phyloP scores from a whole-genome alignment of 2,329 filamentous ascomycete genomes.

The Fusarium goolgardi region DNA sequence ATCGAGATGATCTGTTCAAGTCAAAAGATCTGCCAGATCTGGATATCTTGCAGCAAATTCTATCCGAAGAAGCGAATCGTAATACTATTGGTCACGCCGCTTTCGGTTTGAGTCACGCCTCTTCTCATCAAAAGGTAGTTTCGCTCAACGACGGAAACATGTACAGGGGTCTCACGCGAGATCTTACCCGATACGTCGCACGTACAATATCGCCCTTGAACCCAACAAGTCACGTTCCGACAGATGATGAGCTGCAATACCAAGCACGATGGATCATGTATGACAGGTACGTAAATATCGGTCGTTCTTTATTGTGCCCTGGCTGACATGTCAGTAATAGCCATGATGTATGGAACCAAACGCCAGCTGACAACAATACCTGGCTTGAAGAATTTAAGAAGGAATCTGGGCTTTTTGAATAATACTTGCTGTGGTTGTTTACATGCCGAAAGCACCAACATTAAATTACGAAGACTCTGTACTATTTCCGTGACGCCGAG shows the following conservation, averaged over 20 bases:
- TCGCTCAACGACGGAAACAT: slow-evolving; percentile 25
- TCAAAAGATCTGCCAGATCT: fast-evolving
- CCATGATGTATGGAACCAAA: slow-evolving; percentile 25
- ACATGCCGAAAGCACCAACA: fast-evolving
- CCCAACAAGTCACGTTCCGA: slow-evolving; percentile 48
- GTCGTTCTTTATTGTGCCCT: fast-evolving
- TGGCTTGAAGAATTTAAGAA: slow-evolving; percentile 22
- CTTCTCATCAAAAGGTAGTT: not conserved
- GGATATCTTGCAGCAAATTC: not conserved
- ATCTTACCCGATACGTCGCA: slow-evolving; percentile 42
- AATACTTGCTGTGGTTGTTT: not conserved
- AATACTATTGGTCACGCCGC: not conserved
- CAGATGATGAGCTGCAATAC: slow-evolving; percentile 51
- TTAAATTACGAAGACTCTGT: not conserved
- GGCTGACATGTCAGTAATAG: not conserved
- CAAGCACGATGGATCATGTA: slow-evolving; percentile 51
- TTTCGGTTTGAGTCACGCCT: fast-evolving
- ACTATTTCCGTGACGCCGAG: not conserved
- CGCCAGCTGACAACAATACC: slow-evolving; percentile 14
- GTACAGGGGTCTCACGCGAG: slow-evolving; percentile 29
- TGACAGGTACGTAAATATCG: slow-evolving; percentile 39
- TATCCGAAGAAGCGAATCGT: fast-evolving
- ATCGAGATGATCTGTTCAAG: no score
- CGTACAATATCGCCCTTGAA: slow-evolving; percentile 49
- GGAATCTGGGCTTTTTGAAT: slow-evolving; percentile 4